Conservation (phyloP, 2,329 filamentous ascomycete genomes). For the Botrytis paeoniae region DNA sequence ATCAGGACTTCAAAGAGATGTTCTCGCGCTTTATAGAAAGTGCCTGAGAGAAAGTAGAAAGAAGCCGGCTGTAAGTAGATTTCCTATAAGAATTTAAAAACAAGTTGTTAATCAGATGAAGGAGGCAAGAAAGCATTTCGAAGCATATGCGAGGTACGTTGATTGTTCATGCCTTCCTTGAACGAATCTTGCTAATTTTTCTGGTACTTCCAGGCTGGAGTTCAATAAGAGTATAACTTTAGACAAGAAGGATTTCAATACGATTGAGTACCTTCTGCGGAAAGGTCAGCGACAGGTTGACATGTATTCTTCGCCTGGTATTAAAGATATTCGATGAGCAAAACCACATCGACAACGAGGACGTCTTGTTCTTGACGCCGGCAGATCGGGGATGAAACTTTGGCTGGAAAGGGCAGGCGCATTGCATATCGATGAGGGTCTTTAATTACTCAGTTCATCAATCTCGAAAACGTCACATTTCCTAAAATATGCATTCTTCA, state of each 20-base stretch:
- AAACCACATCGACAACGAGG: neutral
- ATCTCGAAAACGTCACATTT: slow-evolving; percentile 18
- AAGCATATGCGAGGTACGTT: slow-evolving; percentile 59
- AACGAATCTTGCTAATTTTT: neutral
- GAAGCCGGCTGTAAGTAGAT: slow-evolving; percentile 66
- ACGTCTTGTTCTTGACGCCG: neutral
- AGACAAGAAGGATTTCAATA: slow-evolving; percentile 66
- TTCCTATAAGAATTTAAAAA: neutral
- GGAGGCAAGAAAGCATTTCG: slow-evolving; percentile 59
- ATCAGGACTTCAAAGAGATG: slow-evolving; percentile 88
- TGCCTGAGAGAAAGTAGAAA: slow-evolving; percentile 78
- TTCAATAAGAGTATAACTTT: slow-evolving; percentile 64
- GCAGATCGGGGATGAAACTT: neutral
- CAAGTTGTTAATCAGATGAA: slow-evolving; percentile 35
- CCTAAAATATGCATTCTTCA: slow-evolving; percentile 34
- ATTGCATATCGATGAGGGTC: neutral
- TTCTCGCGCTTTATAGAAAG: slow-evolving; percentile 78
- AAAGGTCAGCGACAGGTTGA: slow-evolving; percentile 66
- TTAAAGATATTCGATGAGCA: slow-evolving; percentile 54
- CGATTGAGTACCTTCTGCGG: slow-evolving; percentile 66
- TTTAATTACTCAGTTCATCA: neutral
- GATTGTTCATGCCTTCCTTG: neutral
- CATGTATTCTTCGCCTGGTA: slow-evolving; percentile 61
- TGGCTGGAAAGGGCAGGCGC: slow-evolving; percentile 23
- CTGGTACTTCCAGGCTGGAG: slow-evolving; percentile 55